Evolutionary conservation across 2,329 filamentous ascomycete species (phyloP), one percentile per base, ranked within the genome.

Genomic region (Apiospora hydei): DNA sequence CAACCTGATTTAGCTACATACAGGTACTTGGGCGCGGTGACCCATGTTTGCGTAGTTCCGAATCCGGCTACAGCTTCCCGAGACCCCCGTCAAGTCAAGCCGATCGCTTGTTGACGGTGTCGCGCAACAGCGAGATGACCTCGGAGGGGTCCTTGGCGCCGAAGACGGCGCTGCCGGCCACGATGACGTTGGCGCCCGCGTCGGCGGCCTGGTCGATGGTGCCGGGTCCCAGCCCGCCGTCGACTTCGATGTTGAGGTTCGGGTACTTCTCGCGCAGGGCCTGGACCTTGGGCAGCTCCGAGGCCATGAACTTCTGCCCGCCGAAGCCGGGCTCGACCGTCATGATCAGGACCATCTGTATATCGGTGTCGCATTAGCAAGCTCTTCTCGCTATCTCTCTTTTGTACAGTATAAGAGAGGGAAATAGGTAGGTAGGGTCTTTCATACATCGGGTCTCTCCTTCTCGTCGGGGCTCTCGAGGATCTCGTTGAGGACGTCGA

Each of bases 231-330:
- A 99, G 83, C 3, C 96, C 96, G 70, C 96, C 96, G 81, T 99
- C 96, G 53, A 99, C 96, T 84, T 99, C 96, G 78, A 99, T 99
- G 84, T 98, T 96, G 74, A 99, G 85, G 7, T 98, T 89, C 2
- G 96, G 96, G 81, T 98, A 99, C 79, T 90, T 91, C 80, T 92
- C 85, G 73, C 96, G 91, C 77, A 99, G 87, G 51, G 92, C 94
- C 76, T 92, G 85, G 34, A 99, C 96, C 85, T 99, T 99, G 80
- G 96, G 95, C 76, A 99, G 90, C 85, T 98, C 94, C 8, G 94
- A 94, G 16, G 94, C 91, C 95, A 98, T 98, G 87, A 99, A 99
- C 81, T 98, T 98, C 82, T 99, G 96, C 8, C 96, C 96, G 74
- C 96, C 96, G 80, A 99, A 99, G 66, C 96, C 96, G 64, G 96